Base-by-base conservation (phyloP, 1,284 basidiomycete genomes). In the Tilletia indica region DNA sequence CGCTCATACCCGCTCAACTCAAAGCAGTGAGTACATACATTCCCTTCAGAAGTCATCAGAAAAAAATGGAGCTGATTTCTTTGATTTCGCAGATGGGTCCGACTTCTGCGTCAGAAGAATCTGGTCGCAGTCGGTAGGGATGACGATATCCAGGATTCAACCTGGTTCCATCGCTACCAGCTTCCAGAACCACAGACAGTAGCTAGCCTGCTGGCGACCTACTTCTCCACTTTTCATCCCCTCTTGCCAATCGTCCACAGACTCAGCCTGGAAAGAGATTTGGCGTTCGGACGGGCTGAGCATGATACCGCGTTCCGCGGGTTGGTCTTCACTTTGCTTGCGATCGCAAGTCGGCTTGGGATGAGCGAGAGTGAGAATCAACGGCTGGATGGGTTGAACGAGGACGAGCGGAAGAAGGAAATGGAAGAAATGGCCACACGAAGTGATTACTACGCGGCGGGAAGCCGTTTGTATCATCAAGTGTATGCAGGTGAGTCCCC, bases 211-310 rank as follows among this genome's bases (percentile, higher is more conserved):
- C 61, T 80, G 31, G 73, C 79, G 39, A 68, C 79, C 38, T 81
- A 71, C 39, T 81, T 81, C 56, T 45, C 72, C 31, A 72, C 71
- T 16, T 58, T 81, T 31, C 76, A 79, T 71, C 80, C 80, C 6
- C 74, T 81, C 54, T 75, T 81, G 73, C 80, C 80, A 58, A 77
- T 81, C 66, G 64, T 81, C 19, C 80, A 81, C 64, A 75, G 77
- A 0, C 77, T 74, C 3, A 78, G 77, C 0, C 39, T 81, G 19
- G 74, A 77, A 47, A 69, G 75, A 14, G 80, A 81, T 67, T 51
- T 81, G 19, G 68, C 71, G 14, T 45, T 70, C 9, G 78, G 77
- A 16, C 68, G 80, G 3, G 78, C 78, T 19, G 74, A 76, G 68
- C 74, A 77, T 49, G 80, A 81, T 19, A 75, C 74, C 5, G 78